Evolutionary conservation across 495 filamentous ascomycete species (phyloP).

Genomic region (Lepraria neglecta): DNA sequence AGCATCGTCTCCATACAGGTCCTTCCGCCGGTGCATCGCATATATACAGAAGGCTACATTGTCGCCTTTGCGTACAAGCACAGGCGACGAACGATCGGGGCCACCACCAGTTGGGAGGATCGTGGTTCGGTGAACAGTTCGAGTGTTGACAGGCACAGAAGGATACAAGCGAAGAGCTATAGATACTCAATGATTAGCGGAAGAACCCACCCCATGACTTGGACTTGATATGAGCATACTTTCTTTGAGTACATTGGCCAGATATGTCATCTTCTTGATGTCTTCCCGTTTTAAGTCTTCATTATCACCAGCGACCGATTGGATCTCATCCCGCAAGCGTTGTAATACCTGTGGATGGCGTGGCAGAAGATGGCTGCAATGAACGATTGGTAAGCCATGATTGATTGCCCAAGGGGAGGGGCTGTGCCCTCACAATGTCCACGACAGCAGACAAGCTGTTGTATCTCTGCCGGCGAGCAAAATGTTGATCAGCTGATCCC

Average conservation of each 20-base stretch:
- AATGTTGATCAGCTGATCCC: conserved; percentile 52
- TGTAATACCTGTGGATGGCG: conserved; percentile 31
- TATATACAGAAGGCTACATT: conserved; percentile 42
- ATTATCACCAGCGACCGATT: conserved; percentile 13
- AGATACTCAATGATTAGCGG: conserved; percentile 27
- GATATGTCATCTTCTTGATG: conserved; percentile 33
- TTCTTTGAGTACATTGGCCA: conserved; percentile 36
- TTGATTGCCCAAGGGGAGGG: not conserved
- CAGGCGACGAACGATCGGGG: conserved; percentile 38
- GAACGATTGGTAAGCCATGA: not conserved
- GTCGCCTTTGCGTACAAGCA: conserved; percentile 36
- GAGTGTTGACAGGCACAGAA: conserved; percentile 24
- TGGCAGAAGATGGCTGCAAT: conserved; percentile 31
- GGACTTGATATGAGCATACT: conserved; percentile 28
- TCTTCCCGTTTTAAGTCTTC: conserved; percentile 21
- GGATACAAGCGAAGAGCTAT: conserved; percentile 25
- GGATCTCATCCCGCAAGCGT: conserved; percentile 34
- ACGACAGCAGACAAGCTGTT: conserved; percentile 50
- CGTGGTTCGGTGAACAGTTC: conserved; percentile 33
- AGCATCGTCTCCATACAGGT: conserved; percentile 49
- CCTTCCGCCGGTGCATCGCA: conserved; percentile 44
- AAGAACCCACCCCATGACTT: not conserved
- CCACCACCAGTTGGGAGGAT: conserved; percentile 49
- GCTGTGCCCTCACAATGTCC: conserved; percentile 42
- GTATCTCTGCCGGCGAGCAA: conserved; percentile 60